Percentiles rank a stretch among this genome's conserved stretches.
phyloP scores from a whole-genome alignment of 2,329 filamentous ascomycete genomes.

The Aspergillus sp. region DNA sequence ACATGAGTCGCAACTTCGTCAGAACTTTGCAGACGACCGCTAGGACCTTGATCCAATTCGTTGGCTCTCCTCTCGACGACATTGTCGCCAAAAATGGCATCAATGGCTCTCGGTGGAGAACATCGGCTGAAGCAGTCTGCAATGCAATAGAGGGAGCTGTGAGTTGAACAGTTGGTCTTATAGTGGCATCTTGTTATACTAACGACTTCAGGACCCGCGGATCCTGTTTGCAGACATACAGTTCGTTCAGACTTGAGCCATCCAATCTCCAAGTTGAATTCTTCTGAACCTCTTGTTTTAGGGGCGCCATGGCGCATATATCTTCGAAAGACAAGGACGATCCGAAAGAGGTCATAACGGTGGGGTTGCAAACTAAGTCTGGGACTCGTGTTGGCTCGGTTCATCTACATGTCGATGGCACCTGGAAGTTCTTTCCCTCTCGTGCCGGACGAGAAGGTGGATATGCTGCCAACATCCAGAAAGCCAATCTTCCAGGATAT shows the following conservation, averaged over 20 bases:
- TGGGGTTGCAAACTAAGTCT: not conserved
- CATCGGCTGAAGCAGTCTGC: not conserved
- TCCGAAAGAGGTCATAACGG: conserved; percentile 7
- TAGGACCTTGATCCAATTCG: not conserved
- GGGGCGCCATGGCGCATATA: no score
- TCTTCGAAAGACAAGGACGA: conserved; percentile 10
- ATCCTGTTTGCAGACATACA: no score
- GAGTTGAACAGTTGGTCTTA: not conserved
- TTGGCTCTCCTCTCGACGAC: not conserved
- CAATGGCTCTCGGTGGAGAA: not conserved
- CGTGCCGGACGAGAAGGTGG: conserved; percentile 9
- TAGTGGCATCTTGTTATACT: not conserved
- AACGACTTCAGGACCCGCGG: not conserved
- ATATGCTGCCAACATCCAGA: conserved; percentile 3
- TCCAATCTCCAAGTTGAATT: not conserved
- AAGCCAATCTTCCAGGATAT: not conserved
- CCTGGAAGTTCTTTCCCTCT: conserved; percentile 10
- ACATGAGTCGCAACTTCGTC: not conserved
- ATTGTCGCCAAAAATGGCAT: not conserved
- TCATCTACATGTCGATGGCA: conserved; percentile 9
- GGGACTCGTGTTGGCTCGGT: conserved; percentile 4
- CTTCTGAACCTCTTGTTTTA: not conserved
- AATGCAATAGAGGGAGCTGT: not conserved
- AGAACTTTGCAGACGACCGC: not conserved
- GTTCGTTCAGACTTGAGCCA: not conserved